Evolutionary conservation across 1,284 basidiomycete genomes (phyloP), one percentile per base, ranked within the genome.

Genomic region (Fomes fomentarius): DNA sequence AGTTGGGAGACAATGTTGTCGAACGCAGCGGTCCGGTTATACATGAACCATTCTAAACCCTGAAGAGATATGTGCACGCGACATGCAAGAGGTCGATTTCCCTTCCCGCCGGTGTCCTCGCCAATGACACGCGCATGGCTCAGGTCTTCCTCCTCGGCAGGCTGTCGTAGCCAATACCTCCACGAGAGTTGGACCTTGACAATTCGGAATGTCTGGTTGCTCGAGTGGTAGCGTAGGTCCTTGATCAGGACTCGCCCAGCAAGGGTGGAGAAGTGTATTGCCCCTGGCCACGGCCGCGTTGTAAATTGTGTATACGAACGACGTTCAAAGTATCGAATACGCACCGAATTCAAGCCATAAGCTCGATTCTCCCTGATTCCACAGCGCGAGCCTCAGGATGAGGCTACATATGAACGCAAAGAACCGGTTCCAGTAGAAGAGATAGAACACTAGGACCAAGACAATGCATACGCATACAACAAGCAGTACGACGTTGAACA

Each of bases 391-490:
- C 38, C 88, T 85, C 37, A 92, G 71, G 14, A 80, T 58, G 47
- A 82, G 69, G 17, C 83, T 80, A 54, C 94, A 71, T 54, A 90
- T 58, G 51, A 81, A 82, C 10, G 85, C 93, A 54, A 94, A 70
- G 43, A 95, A 74, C 33, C 93, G 84, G 71, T 95, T 95, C 84
- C 89, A 93, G 74, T 90, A 96, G 80, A 96, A 96, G 58, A 93
- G 81, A 70, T 94, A 94, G 55, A 89, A 66, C 49, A 88, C 73
- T n/a, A 88, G 74, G 37, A 82, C 84, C 47, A 93, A 69, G 57
- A 89, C 80, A 53, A 94, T 83, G 63, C 84, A 84, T 51, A 91
- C 74, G 66, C 85, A 86, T 62, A 87, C 81, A 59, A 89, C 79
- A 61, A 95, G 80, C 44, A 96, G 77, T 49, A 82, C 72, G 44